Percentiles rank a stretch among this genome's conserved stretches.
Evolutionary conservation across 1,284 basidiomycete species (phyloP).

Genomic region (Fomitopsis pinicola): DNA sequence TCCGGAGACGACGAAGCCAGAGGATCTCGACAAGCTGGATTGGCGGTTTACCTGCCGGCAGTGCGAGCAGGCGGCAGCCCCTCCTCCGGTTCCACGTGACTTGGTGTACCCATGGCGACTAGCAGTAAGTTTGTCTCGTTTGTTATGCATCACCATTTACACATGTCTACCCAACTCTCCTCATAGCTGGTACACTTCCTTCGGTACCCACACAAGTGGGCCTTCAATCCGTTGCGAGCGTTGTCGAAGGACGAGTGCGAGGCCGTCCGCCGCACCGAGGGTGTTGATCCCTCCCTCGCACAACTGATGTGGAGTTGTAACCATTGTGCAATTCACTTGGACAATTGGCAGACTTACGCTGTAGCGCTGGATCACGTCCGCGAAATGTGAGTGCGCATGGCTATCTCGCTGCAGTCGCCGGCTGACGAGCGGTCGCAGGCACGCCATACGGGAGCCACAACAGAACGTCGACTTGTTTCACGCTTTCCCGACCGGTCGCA

Average conservation of each 20-base stretch:
- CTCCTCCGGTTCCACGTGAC: neutral
- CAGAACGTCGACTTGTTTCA: neutral
- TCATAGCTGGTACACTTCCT: neutral
- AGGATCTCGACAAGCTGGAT: neutral
- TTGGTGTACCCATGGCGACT: neutral
- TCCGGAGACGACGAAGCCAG: neutral
- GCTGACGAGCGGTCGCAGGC: neutral
- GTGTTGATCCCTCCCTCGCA: neutral
- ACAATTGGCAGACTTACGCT: neutral
- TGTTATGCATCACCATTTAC: neutral
- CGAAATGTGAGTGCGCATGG: neutral
- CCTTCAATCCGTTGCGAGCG: neutral
- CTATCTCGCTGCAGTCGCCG: neutral
- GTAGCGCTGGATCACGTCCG: neutral
- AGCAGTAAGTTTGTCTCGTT: neutral
- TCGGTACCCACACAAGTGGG: neutral
- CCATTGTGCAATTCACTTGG: neutral
- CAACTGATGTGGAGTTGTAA: constrained; percentile 1
- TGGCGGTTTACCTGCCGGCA: neutral
- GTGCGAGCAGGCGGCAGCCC: neutral
- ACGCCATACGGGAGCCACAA: neutral
- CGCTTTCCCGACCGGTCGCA: neutral
- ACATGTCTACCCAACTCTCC: neutral
- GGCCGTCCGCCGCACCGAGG: neutral
- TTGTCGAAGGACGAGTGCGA: neutral